These are phyloP conservation scores for Populus hybrid DNA, from an alignment of 441 rosid species.

Conservation along the genomic window DNA sequence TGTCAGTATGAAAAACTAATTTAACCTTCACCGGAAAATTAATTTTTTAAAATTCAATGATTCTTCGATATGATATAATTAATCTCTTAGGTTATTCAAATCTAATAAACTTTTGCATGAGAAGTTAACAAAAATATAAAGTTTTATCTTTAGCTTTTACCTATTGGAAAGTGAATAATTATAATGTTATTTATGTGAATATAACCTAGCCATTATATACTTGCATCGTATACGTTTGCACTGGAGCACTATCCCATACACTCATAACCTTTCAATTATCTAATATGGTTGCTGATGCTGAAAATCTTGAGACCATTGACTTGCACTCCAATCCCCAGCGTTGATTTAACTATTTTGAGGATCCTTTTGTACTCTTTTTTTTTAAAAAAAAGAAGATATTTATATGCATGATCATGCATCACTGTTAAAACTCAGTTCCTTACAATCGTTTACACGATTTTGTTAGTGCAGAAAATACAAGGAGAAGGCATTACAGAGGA, in stretches of 20 bases:
- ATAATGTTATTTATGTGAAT: background rate
- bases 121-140: background rate
- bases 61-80: background rate
- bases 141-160: background rate
- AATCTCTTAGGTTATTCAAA: background rate
- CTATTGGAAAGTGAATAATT: background rate
- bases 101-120: background rate
- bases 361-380: background rate
- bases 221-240: background rate
- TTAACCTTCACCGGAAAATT: background rate
- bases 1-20: no score
- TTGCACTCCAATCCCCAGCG: background rate
- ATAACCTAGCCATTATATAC: background rate
- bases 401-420: background rate
- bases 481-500: slow-evolving; percentile 82
- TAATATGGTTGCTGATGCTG: background rate
- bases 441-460: background rate
- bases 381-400: background rate
- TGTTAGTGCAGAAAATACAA: slow-evolving; percentile 39
- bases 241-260: background rate
- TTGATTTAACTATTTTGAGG: background rate
- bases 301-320: background rate
- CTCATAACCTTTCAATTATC: no score
- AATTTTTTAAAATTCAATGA: background rate
- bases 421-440: background rate